phyloP scores from a whole-genome alignment of 495 filamentous ascomycete species.

The Chaetomium fimeti region DNA sequence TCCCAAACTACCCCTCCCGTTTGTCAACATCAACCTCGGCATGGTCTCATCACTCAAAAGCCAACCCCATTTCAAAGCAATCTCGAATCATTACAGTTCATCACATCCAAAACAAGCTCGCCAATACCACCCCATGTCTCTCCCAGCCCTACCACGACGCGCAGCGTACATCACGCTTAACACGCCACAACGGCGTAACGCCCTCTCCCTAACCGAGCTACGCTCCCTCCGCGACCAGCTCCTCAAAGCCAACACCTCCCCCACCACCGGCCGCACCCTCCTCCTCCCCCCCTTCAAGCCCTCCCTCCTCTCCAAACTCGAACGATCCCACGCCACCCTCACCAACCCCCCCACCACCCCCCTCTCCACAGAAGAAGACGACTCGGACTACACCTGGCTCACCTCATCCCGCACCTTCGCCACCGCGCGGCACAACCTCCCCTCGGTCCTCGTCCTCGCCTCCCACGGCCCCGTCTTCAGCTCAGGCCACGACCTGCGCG shows the following conservation, averaged over 20 bases:
- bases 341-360: not conserved
- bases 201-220: conserved; percentile 30
- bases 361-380: not conserved
- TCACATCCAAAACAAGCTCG: not conserved
- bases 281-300: conserved; percentile 32
- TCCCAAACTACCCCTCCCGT: not conserved
- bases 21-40: not conserved
- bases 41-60: not conserved
- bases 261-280: conserved; percentile 18
- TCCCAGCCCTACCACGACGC: conserved; percentile 14
- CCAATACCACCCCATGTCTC: not conserved
- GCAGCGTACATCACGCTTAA: conserved; percentile 23
- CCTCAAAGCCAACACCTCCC: conserved; percentile 27
- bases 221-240: conserved; percentile 27
- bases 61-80: not conserved
- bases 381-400: conserved; percentile 27
- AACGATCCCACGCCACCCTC: conserved; percentile 2
- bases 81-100: not conserved
- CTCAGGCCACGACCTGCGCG: conserved; percentile 32
- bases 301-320: conserved; percentile 14
- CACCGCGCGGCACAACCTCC: conserved; percentile 17
- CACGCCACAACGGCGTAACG: conserved; percentile 22
- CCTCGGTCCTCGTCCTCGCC: conserved; percentile 31
- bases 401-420: conserved; percentile 24
- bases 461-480: conserved; percentile 31